phyloP scores from a whole-genome alignment of 441 rosid genomes.

The Mallotus repandus region DNA sequence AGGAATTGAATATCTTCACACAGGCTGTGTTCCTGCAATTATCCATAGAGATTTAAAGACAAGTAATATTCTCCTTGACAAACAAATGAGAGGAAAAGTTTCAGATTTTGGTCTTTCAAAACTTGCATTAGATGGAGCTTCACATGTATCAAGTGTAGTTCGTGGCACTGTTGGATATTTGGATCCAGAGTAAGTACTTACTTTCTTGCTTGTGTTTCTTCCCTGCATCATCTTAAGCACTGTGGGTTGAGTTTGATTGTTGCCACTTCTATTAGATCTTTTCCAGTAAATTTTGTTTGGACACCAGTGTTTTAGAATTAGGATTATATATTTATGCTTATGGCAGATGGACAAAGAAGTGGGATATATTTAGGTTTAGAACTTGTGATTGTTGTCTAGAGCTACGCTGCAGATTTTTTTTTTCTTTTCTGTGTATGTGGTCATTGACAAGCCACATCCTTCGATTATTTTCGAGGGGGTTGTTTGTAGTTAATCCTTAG shows the following conservation, averaged over 20 bases:
- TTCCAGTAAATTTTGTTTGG: neutral
- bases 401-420: neutral
- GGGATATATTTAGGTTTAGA: neutral
- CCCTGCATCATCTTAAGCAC: conserved; percentile 12
- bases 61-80: conserved; percentile 95
- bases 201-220: conserved; percentile 3
- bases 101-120: conserved; percentile 96
- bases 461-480: too few relatives aligned
- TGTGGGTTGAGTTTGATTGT: neutral
- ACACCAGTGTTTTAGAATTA: neutral
- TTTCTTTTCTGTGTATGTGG: neutral
- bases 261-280: neutral
- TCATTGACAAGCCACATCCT: neutral
- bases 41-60: conserved; percentile 94
- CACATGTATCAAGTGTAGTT: conserved; percentile 97
- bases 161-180: conserved; percentile 97
- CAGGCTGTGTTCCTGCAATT: conserved; percentile 94
- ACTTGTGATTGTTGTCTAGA: conserved; percentile 1
- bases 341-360: neutral
- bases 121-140: conserved; percentile 78
- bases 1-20: conserved; percentile 98
- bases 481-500: too few relatives aligned
- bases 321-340: neutral
- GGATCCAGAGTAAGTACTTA: conserved; percentile 84
- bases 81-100: conserved; percentile 84